Evolutionary conservation across 805 yeast species (phyloP).

Genomic region (Lachancea cidri): DNA sequence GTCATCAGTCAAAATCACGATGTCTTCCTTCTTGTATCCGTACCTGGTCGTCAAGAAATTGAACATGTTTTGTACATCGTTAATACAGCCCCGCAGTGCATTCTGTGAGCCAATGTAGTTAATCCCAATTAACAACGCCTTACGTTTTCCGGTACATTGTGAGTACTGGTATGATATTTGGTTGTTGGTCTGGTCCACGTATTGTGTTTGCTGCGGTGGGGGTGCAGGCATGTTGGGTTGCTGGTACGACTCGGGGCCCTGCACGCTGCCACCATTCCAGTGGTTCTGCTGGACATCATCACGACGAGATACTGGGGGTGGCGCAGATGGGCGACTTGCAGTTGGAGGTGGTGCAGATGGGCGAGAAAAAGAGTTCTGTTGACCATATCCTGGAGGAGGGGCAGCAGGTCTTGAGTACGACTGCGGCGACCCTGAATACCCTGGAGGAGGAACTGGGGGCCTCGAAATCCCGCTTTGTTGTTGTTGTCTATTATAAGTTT

Average conservation of each 20-base stretch:
- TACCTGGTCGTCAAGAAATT: constrained; percentile 37
- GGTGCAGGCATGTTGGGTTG: constrained; percentile 19
- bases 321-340: constrained; percentile 2
- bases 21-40: constrained; percentile 50
- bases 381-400: constrained; percentile 13
- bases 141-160: constrained; percentile 63
- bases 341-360: constrained; percentile 3
- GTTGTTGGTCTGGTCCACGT: constrained; percentile 15
- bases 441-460: constrained; percentile 21
- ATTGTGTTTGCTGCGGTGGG: constrained; percentile 23
- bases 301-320: constrained; percentile 1
- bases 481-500: constrained; percentile 27
- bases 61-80: constrained; percentile 59
- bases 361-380: not conserved
- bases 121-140: constrained; percentile 74
- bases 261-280: constrained; percentile 10
- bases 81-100: constrained; percentile 71
- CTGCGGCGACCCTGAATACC: constrained; percentile 13
- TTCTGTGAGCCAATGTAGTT: constrained; percentile 65
- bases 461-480: constrained; percentile 13
- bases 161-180: constrained; percentile 50
- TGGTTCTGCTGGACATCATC: constrained; percentile 11
- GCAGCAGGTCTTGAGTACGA: constrained; percentile 14
- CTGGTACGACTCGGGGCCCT: constrained; percentile 17
- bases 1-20: constrained; percentile 58